phyloP scores from a whole-genome alignment of 257 asterid species.

The Agastache rugosa region DNA sequence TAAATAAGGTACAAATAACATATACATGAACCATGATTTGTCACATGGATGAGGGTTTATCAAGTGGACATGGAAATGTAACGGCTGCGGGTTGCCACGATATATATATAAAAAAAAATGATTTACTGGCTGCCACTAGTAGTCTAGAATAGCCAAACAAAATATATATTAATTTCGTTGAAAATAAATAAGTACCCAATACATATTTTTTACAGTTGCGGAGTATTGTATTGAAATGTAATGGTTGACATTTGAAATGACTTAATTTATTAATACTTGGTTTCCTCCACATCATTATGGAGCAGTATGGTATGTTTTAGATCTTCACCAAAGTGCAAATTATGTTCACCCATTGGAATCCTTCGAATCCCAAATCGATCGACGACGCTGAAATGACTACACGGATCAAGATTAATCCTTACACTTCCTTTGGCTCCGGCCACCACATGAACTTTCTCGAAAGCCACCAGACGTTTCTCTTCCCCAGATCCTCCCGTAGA shows the following conservation, averaged over 20 bases:
- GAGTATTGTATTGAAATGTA: conserved; percentile 30
- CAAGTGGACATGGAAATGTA: no score
- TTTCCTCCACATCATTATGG: conserved; percentile 42
- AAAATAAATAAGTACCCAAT: conserved; percentile 29
- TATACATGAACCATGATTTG: no score
- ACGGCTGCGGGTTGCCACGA: no score
- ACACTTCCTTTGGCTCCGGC: conserved; percentile 53
- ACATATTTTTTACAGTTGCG: conserved; percentile 41
- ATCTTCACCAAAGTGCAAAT: conserved; percentile 72
- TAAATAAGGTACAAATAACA: no score
- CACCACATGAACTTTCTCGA: conserved; percentile 66
- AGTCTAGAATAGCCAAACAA: conserved; percentile 4
- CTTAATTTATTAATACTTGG: conserved; percentile 41
- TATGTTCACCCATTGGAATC: conserved; percentile 83
- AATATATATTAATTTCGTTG: conserved; percentile 22
- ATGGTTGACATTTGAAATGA: conserved; percentile 26
- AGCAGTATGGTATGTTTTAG: conserved; percentile 61
- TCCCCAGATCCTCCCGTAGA: background rate
- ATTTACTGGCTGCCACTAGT: no score
- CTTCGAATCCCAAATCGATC: conserved; percentile 76
- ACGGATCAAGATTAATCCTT: conserved; percentile 47
- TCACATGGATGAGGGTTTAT: no score
- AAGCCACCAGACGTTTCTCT: conserved; percentile 62
- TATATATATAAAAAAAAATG: no score
- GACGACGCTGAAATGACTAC: conserved; percentile 70